A percentile compares a stretch with the other conserved stretches of the same genome.
Conservation (phyloP, 2,329 filamentous ascomycete genomes). For the Pleochaeta shiraiana region DNA sequence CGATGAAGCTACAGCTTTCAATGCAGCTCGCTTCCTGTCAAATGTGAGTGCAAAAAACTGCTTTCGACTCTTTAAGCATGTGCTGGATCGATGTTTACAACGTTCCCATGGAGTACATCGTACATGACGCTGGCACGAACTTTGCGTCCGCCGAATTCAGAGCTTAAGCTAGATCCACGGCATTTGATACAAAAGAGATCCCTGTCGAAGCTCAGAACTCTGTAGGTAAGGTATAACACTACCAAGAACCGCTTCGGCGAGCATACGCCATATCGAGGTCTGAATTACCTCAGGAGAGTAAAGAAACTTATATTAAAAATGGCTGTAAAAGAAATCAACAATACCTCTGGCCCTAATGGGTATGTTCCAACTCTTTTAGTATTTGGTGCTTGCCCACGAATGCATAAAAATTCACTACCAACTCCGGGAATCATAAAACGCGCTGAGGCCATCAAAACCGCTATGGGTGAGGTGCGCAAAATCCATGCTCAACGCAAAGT, state of each 20-base stretch:
- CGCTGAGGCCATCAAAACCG: too few relatives aligned
- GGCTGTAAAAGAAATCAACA: background rate
- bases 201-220: background rate
- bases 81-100: background rate
- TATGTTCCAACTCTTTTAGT: background rate
- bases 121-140: background rate
- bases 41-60: background rate
- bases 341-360: background rate
- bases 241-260: background rate
- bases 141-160: background rate
- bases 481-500: background rate
- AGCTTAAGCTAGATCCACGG: background rate
- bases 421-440: background rate
- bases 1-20: conserved; percentile 4
- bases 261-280: background rate
- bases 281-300: background rate
- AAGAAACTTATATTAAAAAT: background rate
- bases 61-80: background rate
- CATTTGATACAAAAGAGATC: background rate
- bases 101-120: background rate
- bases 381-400: background rate
- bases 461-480: background rate
- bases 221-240: background rate
- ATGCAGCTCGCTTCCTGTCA: conserved; percentile 4
- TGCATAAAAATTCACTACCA: background rate